phyloP scores from a whole-genome alignment of 306 rosid genomes.

The Cercis canadensis region DNA sequence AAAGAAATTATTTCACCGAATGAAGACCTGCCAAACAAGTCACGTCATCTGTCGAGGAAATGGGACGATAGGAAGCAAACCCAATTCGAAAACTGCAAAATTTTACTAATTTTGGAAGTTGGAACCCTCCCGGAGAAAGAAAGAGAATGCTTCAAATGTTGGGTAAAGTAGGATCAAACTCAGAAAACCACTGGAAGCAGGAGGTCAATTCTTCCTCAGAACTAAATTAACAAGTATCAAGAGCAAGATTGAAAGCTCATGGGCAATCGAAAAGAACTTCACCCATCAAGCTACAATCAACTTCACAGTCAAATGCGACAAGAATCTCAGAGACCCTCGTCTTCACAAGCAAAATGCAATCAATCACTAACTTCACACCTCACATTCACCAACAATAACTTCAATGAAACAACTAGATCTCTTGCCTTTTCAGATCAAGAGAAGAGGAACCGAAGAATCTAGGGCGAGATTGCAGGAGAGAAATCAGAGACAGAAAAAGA shows the following conservation, averaged over 20 bases:
- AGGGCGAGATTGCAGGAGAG: background rate
- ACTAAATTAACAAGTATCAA: conserved; percentile 8
- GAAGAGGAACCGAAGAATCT: conserved; percentile 6
- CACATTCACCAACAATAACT: conserved; percentile 3
- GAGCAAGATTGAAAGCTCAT: conserved; percentile 6
- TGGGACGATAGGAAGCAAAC: background rate
- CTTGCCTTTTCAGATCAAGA: conserved; percentile 20
- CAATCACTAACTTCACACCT: conserved; percentile 18
- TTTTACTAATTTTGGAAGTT: background rate
- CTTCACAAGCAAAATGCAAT: conserved; percentile 12
- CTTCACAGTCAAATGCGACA: conserved; percentile 18
- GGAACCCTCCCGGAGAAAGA: background rate
- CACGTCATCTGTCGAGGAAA: background rate
- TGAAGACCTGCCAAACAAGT: background rate
- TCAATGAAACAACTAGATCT: conserved; percentile 20
- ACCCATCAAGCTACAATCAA: conserved; percentile 15
- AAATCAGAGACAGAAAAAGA: background rate
- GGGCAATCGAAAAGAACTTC: background rate
- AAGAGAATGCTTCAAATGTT: conserved; percentile 10
- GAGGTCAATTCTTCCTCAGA: background rate
- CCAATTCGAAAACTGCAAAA: conserved; percentile 5
- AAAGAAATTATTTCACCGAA: background rate
- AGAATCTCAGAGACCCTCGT: background rate
- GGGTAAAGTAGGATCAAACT: conserved; percentile 22
- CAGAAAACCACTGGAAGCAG: background rate